Evolutionary conservation across 768 basidiomycete genomes (phyloP).

Genomic region (Mycena galericulata): DNA sequence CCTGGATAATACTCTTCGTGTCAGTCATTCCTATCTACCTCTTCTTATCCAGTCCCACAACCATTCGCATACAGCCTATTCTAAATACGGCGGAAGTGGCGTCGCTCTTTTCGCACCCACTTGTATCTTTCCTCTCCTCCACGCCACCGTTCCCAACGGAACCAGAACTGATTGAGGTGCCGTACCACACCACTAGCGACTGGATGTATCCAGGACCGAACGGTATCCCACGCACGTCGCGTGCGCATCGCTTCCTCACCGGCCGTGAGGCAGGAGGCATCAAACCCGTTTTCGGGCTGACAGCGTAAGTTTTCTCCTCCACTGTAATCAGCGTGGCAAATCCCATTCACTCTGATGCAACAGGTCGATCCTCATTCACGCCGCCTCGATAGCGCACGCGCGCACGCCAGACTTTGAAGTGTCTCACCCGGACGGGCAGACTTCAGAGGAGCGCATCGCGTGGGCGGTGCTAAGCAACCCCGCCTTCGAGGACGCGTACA

Average conservation of each 20-base stretch:
- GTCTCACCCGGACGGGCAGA: conserved; percentile 47
- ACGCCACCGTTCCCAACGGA: conserved; percentile 49
- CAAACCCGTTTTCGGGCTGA: conserved; percentile 88
- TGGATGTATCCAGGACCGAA: conserved; percentile 5
- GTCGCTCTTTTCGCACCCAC: conserved; percentile 87
- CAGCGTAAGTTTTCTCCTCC: conserved; percentile 67
- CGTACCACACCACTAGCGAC: conserved; percentile 63
- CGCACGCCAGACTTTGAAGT: conserved; percentile 59
- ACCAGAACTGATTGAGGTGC: conserved; percentile 42
- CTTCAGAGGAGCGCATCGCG: conserved; percentile 49
- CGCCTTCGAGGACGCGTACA: conserved; percentile 53
- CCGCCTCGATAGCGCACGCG: conserved; percentile 58
- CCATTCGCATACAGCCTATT: conserved; percentile 66
- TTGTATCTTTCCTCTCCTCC: conserved; percentile 66
- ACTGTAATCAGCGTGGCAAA: too few species aligned
- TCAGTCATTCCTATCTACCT: conserved; percentile 43
- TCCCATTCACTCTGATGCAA: too few species aligned
- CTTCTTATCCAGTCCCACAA: conserved; percentile 55
- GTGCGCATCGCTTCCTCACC: conserved; percentile 87
- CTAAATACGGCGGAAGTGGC: conserved; percentile 85
- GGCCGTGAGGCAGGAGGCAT: conserved; percentile 86
- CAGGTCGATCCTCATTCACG: conserved; percentile 60
- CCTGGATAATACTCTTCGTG: conserved; percentile 80
- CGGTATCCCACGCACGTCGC: conserved; percentile 30
- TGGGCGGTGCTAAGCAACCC: conserved; percentile 55